Evolutionary conservation across 106 monocot species (phyloP).

Genomic region (Posidonia australis): DNA sequence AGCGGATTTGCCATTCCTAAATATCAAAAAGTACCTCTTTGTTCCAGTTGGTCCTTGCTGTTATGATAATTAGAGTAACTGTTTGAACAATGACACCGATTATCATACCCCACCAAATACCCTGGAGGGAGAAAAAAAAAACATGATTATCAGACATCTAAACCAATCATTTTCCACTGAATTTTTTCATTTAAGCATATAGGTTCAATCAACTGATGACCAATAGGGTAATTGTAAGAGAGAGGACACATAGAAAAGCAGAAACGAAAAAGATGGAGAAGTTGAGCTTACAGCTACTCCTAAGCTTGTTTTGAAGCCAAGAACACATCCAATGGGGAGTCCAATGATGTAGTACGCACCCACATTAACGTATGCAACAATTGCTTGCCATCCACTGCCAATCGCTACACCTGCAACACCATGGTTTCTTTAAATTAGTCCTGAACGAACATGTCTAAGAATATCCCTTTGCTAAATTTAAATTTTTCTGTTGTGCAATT

Average conservation of each 20-base stretch:
- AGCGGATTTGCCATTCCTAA: too few species aligned
- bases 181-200: neutral
- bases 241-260: neutral
- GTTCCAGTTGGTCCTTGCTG: conserved; percentile 61
- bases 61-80: conserved; percentile 35
- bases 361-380: conserved; percentile 60
- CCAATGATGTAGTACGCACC: conserved; percentile 61
- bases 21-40: conserved; percentile 34
- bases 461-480: neutral
- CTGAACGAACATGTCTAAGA: neutral
- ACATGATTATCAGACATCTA: neutral
- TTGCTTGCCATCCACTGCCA: conserved; percentile 59
- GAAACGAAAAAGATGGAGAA: neutral
- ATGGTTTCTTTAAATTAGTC: neutral
- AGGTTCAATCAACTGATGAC: too few species aligned
- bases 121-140: conserved; percentile 18
- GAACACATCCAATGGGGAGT: conserved; percentile 59
- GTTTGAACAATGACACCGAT: conserved; percentile 67
- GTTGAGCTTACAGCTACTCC: conserved; percentile 30
- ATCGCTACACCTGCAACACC: conserved; percentile 42
- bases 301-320: conserved; percentile 61
- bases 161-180: neutral
- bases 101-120: conserved; percentile 87
- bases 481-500: neutral
- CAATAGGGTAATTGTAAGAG: too few species aligned